Evolutionary conservation across 75 land plant species (phyloP), one percentile per base, ranked within the genome.

Genomic region (Chamaecyparis obtusa): DNA sequence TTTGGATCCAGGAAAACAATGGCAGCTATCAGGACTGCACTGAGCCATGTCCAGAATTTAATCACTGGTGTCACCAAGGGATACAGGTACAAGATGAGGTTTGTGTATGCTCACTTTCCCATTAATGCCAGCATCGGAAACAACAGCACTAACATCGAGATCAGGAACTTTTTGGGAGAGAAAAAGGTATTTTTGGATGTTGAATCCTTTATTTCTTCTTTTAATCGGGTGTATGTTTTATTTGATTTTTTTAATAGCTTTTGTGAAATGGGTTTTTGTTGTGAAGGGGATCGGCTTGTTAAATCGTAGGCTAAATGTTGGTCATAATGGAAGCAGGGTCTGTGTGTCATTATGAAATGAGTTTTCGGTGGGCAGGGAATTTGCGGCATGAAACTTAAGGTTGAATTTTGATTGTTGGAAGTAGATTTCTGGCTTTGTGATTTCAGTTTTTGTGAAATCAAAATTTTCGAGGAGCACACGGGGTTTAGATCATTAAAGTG

Each of bases 21-120:
- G 86, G 97, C 97, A 15, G 97, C 98, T 83, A 96, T 96, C 87
- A 85, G 97, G 49, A 96, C 98, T 17, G 98, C 98, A 14, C 77
- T 96, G 74, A 91, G 93, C 89, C 98, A 96, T 87, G 93, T 96
- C 49, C 64, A 91, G 79, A 96, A 96, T 76, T 93, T 96, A 44
- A 96, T 96, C 88, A 94, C 90, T 37, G 98, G 98, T 13, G 98
- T 96, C 87, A 96, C 98, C 86, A 93, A 93, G 88, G 97, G 98
- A 0, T 96, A 89, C 91, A 87, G 90, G 0, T 96, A 96, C 94
- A 96, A 95, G 92, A 95, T 96, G 97, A 64, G 97, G 84, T 93
- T 96, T 82, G 97, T 96, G 37, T 96, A 96, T 60, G 97, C 97
- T 83, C 97, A 96, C 84, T 96, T 96, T 81, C 97, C 97, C 49